Evolutionary conservation across 2,329 filamentous ascomycete species (phyloP).

Genomic region (Fusarium drepaniforme): DNA sequence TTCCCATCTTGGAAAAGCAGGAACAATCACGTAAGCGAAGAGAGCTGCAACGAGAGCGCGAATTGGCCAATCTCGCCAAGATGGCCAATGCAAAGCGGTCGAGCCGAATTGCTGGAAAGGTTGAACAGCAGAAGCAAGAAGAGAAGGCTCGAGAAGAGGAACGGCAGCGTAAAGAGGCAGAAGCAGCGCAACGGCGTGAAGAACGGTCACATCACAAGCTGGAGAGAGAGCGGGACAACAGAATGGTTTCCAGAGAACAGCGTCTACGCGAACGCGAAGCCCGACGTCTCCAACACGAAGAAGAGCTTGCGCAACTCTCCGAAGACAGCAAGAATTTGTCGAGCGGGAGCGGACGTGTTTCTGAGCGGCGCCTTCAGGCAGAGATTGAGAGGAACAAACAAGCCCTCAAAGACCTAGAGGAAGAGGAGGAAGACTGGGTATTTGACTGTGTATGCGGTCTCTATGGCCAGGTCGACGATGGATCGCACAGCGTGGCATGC

Average conservation of each 20-base stretch:
- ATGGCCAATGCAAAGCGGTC: slow-evolving; percentile 95
- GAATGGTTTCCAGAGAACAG: slow-evolving; percentile 86
- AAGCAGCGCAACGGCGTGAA: slow-evolving; percentile 75
- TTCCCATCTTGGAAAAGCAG: slow-evolving; percentile 87
- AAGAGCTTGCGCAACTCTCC: slow-evolving; percentile 83
- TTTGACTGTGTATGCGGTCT: slow-evolving; percentile 96
- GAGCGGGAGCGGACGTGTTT: slow-evolving; percentile 71
- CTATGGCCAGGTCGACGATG: slow-evolving; percentile 94
- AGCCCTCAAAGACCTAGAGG: slow-evolving; percentile 77
- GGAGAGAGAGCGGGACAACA: slow-evolving; percentile 81
- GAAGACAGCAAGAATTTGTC: slow-evolving; percentile 76
- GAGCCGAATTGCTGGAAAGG: slow-evolving; percentile 85
- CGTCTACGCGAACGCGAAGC: slow-evolving; percentile 88
- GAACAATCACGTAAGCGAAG: slow-evolving; percentile 80
- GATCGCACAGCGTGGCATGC: slow-evolving; percentile 92
- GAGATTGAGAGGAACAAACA: slow-evolving; percentile 85
- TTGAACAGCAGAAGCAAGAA: slow-evolving; percentile 82
- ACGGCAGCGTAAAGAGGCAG: slow-evolving; percentile 61
- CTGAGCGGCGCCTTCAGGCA: slow-evolving; percentile 83
- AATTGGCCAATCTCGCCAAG: slow-evolving; percentile 84
- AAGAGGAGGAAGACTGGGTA: slow-evolving; percentile 88
- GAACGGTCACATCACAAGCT: slow-evolving; percentile 69
- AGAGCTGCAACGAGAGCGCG: slow-evolving; percentile 77
- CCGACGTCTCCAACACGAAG: slow-evolving; percentile 85
- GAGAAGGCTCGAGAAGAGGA: slow-evolving; percentile 79